Conservation (phyloP, 192 early-diverging fungal species). For the Diversispora epigaea region DNA sequence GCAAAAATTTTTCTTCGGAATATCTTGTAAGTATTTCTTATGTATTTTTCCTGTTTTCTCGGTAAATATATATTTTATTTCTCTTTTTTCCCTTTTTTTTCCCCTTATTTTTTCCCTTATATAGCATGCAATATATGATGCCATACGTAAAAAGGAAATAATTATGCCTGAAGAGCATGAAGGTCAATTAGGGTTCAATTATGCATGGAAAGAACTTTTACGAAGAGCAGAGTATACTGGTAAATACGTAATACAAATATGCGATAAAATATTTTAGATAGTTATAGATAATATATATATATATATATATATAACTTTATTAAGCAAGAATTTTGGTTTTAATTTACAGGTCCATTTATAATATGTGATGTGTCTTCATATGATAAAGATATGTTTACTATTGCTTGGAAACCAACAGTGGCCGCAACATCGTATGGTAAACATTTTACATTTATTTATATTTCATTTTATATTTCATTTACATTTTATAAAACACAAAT, state of each 20-base stretch:
- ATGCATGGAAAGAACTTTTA: slow-evolving; percentile 85
- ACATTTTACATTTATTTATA: slow-evolving; percentile 5
- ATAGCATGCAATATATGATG: slow-evolving; percentile 72
- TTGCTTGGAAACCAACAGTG: slow-evolving; percentile 73
- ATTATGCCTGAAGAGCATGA: slow-evolving; percentile 97
- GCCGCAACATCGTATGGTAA: slow-evolving; percentile 80
- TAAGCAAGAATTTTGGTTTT: neutral
- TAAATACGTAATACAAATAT: neutral
- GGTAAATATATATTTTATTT: neutral
- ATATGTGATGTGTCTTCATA: slow-evolving; percentile 61
- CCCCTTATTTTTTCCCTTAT: neutral
- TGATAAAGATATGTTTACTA: slow-evolving; percentile 77
- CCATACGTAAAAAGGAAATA: slow-evolving; percentile 90
- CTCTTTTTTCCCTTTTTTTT: neutral
- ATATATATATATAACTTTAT: neutral
- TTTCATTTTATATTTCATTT: slow-evolving; percentile 38
- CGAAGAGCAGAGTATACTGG: slow-evolving; percentile 47
- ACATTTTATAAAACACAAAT: too few species aligned
- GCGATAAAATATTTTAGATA: too few species aligned
- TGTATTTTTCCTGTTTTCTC: neutral
- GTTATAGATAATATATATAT: neutral
- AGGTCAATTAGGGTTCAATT: slow-evolving; percentile 91
- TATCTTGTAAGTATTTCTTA: slow-evolving; percentile 59
- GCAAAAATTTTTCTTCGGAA: slow-evolving; percentile 76
- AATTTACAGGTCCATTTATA: slow-evolving; percentile 49